These are phyloP conservation scores for Quercus glauca DNA, from an alignment of 306 rosid species.

Conservation along the genomic window DNA sequence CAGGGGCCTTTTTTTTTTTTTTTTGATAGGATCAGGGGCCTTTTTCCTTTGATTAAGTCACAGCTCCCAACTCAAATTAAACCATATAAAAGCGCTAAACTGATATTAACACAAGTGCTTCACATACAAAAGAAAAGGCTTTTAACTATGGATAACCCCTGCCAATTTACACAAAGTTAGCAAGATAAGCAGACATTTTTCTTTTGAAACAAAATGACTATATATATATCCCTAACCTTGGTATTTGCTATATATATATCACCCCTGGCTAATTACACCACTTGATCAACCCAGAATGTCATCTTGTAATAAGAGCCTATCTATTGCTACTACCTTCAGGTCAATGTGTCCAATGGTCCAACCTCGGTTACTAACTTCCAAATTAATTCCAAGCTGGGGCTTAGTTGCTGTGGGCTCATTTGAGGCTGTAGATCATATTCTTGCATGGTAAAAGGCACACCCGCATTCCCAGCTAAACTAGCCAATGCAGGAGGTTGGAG, in stretches of 20 bases:
- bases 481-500: background rate
- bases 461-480: background rate
- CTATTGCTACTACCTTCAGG: background rate
- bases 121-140: background rate
- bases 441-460: slow-evolving; percentile 11
- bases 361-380: no score
- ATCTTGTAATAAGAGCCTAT: background rate
- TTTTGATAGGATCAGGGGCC: background rate
- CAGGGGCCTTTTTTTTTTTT: background rate
- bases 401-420: slow-evolving; percentile 1
- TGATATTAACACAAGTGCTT: background rate
- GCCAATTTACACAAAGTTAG: no score
- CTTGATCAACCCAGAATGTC: background rate
- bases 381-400: background rate
- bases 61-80: background rate
- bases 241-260: background rate
- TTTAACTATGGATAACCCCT: no score
- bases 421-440: slow-evolving; percentile 3
- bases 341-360: background rate
- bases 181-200: background rate
- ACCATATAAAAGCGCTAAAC: background rate
- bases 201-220: background rate
- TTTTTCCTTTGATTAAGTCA: background rate
- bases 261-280: background rate
- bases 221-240: background rate